These are phyloP conservation scores for Thielaviopsis musarum DNA, from an alignment of 2,329 filamentous ascomycete species.

Conservation along the genomic window DNA sequence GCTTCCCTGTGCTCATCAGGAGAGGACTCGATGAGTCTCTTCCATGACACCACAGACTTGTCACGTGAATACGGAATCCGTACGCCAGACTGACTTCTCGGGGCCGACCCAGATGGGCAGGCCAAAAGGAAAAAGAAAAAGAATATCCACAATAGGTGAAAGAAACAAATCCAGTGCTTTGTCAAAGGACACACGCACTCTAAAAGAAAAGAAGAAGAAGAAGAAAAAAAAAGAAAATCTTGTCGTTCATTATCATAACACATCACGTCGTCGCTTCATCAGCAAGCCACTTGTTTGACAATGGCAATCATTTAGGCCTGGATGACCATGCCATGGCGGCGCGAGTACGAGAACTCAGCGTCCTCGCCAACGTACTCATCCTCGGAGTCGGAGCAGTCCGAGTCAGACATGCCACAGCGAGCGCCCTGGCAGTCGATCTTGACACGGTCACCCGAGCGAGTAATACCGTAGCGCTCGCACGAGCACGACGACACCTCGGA, in stretches of 20 bases:
- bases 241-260: not conserved
- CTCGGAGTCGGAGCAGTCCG: conserved; percentile 40
- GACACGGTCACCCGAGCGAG: conserved; percentile 78
- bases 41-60: not conserved
- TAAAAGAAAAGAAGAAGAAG: not conserved
- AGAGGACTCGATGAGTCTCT: not conserved
- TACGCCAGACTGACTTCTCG: not conserved
- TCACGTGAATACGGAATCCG: not conserved
- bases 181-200: not conserved
- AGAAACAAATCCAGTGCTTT: not conserved
- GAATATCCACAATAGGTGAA: not conserved
- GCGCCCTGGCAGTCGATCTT: conserved; percentile 89
- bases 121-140: not conserved
- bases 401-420: conserved; percentile 51
- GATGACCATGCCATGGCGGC: conserved; percentile 49
- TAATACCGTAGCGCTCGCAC: conserved; percentile 94
- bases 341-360: conserved; percentile 30
- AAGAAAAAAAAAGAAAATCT: not conserved
- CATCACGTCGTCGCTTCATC: not conserved
- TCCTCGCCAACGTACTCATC: conserved; percentile 24
- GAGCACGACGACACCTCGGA: conserved; percentile 69
- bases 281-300: not conserved
- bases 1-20: not conserved
- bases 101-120: not conserved
- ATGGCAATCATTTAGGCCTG: conserved; percentile 9